Percentiles rank a stretch among this genome's conserved stretches.
phyloP scores from a whole-genome alignment of 768 basidiomycete genomes.

The Postia placenta region DNA sequence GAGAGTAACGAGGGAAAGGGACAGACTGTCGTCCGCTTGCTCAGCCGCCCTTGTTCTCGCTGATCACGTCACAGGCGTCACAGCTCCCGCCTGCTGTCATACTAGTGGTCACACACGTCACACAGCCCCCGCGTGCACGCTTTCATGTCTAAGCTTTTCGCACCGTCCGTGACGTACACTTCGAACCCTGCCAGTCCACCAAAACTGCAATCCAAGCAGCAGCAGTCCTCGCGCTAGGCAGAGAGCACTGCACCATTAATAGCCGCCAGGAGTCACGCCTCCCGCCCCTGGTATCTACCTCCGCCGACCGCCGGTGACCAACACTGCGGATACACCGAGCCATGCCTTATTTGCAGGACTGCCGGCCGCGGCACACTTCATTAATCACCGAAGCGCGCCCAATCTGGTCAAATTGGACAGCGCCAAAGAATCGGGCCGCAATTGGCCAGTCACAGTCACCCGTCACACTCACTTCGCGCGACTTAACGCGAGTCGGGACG shows the following conservation, averaged over 20 bases:
- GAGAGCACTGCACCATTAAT: neutral
- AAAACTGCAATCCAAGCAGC: neutral
- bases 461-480: neutral
- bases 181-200: neutral
- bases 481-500: neutral
- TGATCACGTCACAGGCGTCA: neutral
- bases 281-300: neutral
- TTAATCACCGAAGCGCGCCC: neutral
- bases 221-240: neutral
- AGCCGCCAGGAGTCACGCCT: too few species aligned
- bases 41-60: slow-evolving; percentile 6
- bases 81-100: neutral
- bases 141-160: neutral
- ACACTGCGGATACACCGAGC: neutral
- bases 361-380: too few species aligned
- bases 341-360: too few species aligned
- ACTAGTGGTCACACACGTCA: neutral
- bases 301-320: neutral
- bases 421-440: too few species aligned
- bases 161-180: neutral
- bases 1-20: neutral
- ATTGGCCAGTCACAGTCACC: neutral
- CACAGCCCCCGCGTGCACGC: neutral
- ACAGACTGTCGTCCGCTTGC: neutral
- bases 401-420: neutral